Evolutionary conservation across 2,329 filamentous ascomycete species (phyloP).

Genomic region (Diaporthe aspalathi): DNA sequence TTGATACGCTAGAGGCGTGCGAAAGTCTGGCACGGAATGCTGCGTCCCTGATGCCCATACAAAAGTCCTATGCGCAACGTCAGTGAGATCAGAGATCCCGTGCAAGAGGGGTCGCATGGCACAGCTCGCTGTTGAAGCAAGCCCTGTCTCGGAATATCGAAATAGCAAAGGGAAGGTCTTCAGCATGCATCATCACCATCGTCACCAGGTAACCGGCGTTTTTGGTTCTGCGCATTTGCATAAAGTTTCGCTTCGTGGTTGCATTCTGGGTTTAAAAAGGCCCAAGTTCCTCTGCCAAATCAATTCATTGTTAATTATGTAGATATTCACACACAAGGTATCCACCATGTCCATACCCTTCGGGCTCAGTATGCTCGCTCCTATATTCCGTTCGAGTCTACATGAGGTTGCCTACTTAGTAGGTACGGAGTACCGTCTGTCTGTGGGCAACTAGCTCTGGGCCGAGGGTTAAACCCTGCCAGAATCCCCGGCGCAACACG

Average conservation of each 20-base stretch:
- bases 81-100: background rate
- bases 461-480: slow-evolving; percentile 11
- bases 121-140: background rate
- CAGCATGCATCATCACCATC: slow-evolving; percentile 22
- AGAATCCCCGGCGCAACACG: slow-evolving; percentile 2
- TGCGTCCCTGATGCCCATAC: background rate
- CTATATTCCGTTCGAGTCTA: too few relatives aligned
- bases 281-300: background rate
- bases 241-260: background rate
- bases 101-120: background rate
- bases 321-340: slow-evolving; percentile 18
- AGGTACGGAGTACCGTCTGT: too few relatives aligned
- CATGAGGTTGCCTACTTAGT: too few relatives aligned
- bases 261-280: background rate
- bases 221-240: slow-evolving; percentile 27
- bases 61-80: background rate
- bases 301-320: slow-evolving; percentile 14
- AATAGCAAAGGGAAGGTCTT: background rate
- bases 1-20: background rate
- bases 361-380: background rate
- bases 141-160: background rate
- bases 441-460: too few relatives aligned
- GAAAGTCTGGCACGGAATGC: background rate
- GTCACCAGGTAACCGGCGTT: slow-evolving; percentile 31
- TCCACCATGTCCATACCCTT: background rate